Base-by-base conservation (phyloP, 2,329 filamentous ascomycete species). In the Thelonectria rubi region DNA sequence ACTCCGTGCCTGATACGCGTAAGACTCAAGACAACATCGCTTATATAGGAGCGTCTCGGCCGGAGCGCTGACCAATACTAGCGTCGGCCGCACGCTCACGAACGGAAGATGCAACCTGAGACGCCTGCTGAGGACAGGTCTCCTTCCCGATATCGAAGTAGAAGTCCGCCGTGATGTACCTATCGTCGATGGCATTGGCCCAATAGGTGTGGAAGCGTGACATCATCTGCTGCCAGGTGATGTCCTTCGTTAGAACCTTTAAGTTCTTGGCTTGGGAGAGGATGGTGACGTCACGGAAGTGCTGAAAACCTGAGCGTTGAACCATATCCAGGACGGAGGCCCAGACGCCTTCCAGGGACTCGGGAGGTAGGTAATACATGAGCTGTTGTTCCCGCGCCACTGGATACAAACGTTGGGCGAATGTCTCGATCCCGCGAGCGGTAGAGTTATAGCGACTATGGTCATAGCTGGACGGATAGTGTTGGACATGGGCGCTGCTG, bases 251-350 rank as follows among this genome's bases (percentile, higher is more conserved):
- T 10, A 52, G 49, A 26, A 52, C 49, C 49, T 52, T 52, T 26
- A 52, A 15, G 49, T 52, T 52, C 49, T 42, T 52, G 15, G 49
- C 49, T 26, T 52, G 34, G 43, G 43, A 21, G 11, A 53, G 37
- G 18, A 53, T 53, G 10, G 50, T 43, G 18, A 53, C 21, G 20
- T 53, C 50, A 21, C 34, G 50, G 39, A 53, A 53, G 11, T 45
- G 50, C n/a, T 47, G 45, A n/a, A 47, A 30, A 8, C 45, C 45
- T 30, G 45, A 14, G 8, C 15, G 6, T 39, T 39, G 37, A n/a
- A 14, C 37, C 37, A 12, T 39, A 12, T 39, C 37, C 15, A 39
- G 37, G 37, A 39, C 15, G 15, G 37, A 39, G 37, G 37, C 37
- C 37, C 37, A 39, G 11, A 39, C 11, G 5, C 11, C 37, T 39